Conservation (phyloP, 2,329 filamentous ascomycete species). For the Orbilia brochopaga region DNA sequence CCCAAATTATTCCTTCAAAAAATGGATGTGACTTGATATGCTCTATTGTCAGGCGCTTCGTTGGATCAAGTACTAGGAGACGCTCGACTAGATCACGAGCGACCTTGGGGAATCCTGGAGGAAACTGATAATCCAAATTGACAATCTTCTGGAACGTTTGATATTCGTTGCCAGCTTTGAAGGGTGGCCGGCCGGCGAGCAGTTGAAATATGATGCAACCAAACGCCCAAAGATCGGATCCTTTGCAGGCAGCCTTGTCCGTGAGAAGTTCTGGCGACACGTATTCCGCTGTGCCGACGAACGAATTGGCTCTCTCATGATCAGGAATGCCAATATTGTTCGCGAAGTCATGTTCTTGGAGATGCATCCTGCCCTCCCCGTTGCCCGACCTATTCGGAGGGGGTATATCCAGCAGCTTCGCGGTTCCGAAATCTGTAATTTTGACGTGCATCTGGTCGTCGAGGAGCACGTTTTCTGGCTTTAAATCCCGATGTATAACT, state of each 20-base stretch:
- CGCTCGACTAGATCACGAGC: conserved; percentile 90
- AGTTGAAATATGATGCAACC: conserved; percentile 98
- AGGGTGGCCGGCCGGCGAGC: conserved; percentile 90
- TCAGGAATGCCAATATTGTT: conserved; percentile 61
- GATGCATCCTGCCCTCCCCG: conserved; percentile 60
- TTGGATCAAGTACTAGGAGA: conserved; percentile 85
- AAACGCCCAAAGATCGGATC: conserved; percentile 97
- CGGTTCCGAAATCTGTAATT: conserved; percentile 97
- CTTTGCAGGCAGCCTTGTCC: conserved; percentile 95
- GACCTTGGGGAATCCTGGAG: conserved; percentile 80
- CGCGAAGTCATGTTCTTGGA: conserved; percentile 56
- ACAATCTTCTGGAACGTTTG: conserved; percentile 99
- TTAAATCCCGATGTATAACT: conserved; percentile 94
- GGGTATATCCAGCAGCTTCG: conserved; percentile 79
- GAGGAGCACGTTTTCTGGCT: conserved; percentile 93
- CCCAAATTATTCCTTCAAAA: conserved; percentile 85
- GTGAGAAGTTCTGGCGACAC: conserved; percentile 96
- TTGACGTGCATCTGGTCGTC: conserved; percentile 98
- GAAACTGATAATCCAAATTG: conserved; percentile 90
- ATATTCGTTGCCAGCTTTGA: conserved; percentile 95
- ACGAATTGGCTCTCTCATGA: conserved; percentile 82
- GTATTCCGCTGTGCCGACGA: conserved; percentile 97
- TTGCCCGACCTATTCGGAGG: conserved; percentile 55
- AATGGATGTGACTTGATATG: conserved; percentile 97
- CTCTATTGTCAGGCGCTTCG: conserved; percentile 83